phyloP scores from a whole-genome alignment of 352 stramenopile genomes.

The Pythium rhizo-oryzae region DNA sequence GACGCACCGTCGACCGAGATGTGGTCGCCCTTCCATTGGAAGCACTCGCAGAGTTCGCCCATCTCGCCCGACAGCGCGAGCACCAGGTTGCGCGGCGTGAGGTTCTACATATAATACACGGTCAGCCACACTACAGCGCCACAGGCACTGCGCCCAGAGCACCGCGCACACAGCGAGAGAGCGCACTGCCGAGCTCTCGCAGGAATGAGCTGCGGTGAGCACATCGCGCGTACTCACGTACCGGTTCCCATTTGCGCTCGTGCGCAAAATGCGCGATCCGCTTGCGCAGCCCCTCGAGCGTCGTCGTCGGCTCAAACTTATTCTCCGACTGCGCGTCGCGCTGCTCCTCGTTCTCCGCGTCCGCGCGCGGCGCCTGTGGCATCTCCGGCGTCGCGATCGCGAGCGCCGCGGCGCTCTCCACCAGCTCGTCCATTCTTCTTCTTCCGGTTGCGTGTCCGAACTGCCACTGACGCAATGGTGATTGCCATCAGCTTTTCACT shows the following conservation, averaged over 20 bases:
- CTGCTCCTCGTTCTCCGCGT: not conserved
- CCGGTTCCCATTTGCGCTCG: conserved; percentile 34
- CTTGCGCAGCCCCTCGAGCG: conserved; percentile 31
- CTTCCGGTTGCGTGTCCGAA: not conserved
- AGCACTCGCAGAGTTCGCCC: conserved; percentile 90
- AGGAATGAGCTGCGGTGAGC: not conserved
- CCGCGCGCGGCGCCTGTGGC: not conserved
- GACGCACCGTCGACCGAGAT: conserved; percentile 20
- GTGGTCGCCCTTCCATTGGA: conserved; percentile 85
- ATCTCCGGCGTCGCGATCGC: not conserved
- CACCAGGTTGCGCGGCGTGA: conserved; percentile 75
- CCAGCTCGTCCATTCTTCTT: conserved; percentile 12
- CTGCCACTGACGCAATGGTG: not conserved
- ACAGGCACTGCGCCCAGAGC: no score
- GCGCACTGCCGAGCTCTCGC: not conserved
- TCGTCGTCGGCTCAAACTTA: conserved; percentile 28
- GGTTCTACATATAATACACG: conserved; percentile 14
- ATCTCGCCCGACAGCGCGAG: conserved; percentile 89
- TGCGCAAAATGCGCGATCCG: conserved; percentile 32
- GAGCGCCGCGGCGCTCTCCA: not conserved
- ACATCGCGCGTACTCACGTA: not conserved
- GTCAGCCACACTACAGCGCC: not conserved
- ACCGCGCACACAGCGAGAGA: no score
- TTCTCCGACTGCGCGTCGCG: not conserved
- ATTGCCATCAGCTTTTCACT: not conserved